Base-by-base conservation (phyloP, 306 rosid species). In the Lathyrus aphaca region DNA sequence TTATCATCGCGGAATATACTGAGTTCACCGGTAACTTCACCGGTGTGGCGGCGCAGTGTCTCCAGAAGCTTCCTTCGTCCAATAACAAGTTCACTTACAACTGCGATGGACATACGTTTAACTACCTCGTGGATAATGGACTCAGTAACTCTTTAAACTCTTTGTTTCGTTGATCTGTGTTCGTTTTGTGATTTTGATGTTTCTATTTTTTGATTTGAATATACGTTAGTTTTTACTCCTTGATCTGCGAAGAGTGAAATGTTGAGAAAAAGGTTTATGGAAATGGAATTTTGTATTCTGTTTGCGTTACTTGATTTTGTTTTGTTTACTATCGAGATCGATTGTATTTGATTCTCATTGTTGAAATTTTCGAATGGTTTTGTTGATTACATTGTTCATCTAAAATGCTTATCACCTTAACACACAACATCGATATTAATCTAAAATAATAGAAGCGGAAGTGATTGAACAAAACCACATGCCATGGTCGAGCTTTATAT, bases 101-200 rank as follows among this genome's bases (percentile, higher is more conserved):
- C 83, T 92, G 97, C 81, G 96, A 92, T 18, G 96, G 89, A 10
- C 96, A 92, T 80, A 92, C 97, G 81, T 92, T 92, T 87, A 92
- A 92, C 84, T 92, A 79, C 77, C 97, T 89, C 71, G 91, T 89
- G 69, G 95, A 92, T 64, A 81, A 84, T 51, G 97, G 96, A 85
- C 89, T 92, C 85, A 87, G 96, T 92, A 87, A 79, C 27, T 39
- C 7, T 44, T 51, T 74, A 27, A 21, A 40, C 42, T 65, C 49
- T 6, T 43, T 23, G 30, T 55, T 60, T 38, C 44, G 57, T 27
- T 44, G 83, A 82, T 70, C 73, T 71, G 35, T 12, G 0, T 72
- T 10, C 16, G 1, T 69, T 49, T 40, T 51, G 1, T 63, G 38
- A 12, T 62, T 80, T 79, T 55, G 18, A 23, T 18, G 45, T 49